Evolutionary conservation across 2,329 filamentous ascomycete genomes (phyloP).

Genomic region (Cryphonectria radicalis): DNA sequence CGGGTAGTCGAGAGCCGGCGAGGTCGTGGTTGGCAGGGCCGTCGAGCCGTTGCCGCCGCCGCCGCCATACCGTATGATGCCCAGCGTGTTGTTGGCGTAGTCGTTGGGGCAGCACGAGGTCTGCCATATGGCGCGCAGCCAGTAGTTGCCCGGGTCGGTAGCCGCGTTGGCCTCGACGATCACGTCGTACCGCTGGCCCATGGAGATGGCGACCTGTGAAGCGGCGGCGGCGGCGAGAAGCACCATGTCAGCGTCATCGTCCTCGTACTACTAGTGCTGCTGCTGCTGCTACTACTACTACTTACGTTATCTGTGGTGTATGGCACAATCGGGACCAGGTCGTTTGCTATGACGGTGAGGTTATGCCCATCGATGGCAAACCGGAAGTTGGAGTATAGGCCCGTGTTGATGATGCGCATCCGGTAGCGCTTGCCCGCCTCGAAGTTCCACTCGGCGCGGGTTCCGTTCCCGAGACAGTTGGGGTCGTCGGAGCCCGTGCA

Average conservation of each 20-base stretch:
- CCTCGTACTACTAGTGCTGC: no score
- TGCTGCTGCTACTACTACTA: no score
- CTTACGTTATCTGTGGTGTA: slow-evolving; percentile 51
- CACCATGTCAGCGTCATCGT: no score
- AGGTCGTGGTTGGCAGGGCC: slow-evolving; percentile 23
- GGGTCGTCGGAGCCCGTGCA: slow-evolving; percentile 13
- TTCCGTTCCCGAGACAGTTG: slow-evolving; percentile 32
- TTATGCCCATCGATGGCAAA: slow-evolving; percentile 61
- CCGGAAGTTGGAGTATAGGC: slow-evolving; percentile 47
- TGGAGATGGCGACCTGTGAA: slow-evolving; percentile 40
- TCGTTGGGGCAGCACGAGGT: slow-evolving; percentile 27
- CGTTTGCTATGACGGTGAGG: slow-evolving; percentile 59
- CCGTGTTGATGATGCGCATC: slow-evolving; percentile 52
- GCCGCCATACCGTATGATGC: slow-evolving; percentile 33
- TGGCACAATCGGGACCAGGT: slow-evolving; percentile 61
- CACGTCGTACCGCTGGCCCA: slow-evolving; percentile 41
- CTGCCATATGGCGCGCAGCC: slow-evolving; percentile 32
- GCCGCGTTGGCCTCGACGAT: slow-evolving; percentile 25
- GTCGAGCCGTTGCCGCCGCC: slow-evolving; percentile 15
- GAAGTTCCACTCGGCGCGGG: slow-evolving; percentile 35
- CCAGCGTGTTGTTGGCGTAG: slow-evolving; percentile 29
- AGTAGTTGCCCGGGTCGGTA: slow-evolving; percentile 26
- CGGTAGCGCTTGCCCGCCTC: slow-evolving; percentile 46
- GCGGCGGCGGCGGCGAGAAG: no score
- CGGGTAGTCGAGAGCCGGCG: slow-evolving; percentile 15